A percentile compares a stretch with the other conserved stretches of the same genome.
These are phyloP conservation scores for Phaeophleospora eucalypticola DNA, from an alignment of 2,329 filamentous ascomycete genomes.

Conservation along the genomic window DNA sequence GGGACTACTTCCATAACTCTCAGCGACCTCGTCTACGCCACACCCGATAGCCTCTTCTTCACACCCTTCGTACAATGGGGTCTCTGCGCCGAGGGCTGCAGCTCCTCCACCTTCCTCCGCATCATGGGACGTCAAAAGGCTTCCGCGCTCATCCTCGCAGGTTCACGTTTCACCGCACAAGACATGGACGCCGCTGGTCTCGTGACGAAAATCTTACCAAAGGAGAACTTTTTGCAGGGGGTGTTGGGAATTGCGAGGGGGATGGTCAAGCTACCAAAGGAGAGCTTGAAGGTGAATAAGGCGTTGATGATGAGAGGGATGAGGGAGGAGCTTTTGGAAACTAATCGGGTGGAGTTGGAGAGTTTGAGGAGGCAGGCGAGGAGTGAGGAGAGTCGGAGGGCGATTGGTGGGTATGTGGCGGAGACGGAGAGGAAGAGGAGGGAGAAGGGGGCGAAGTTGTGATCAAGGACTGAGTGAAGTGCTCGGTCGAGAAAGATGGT, in stretches of 20 bases:
- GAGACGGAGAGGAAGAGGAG: constrained; percentile 24
- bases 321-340: constrained; percentile 19
- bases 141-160: constrained; percentile 19
- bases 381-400: constrained; percentile 18
- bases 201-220: constrained; percentile 17
- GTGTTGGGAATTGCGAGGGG: constrained; percentile 20
- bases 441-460: constrained; percentile 19
- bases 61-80: constrained; percentile 26
- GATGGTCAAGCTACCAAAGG: constrained; percentile 17
- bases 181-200: constrained; percentile 19
- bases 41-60: constrained; percentile 21
- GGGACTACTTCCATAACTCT: constrained; percentile 18
- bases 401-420: constrained; percentile 17
- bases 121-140: constrained; percentile 24
- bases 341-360: constrained; percentile 19
- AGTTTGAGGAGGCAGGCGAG: constrained; percentile 16
- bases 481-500: too few relatives aligned
- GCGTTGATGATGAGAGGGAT: constrained; percentile 16
- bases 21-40: constrained; percentile 22
- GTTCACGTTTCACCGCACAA: constrained; percentile 15
- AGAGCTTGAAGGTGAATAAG: constrained; percentile 20
- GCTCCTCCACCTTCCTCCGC: constrained; percentile 14
- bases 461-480: too few relatives aligned
- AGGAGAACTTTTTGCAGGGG: constrained; percentile 17
- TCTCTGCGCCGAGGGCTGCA: constrained; percentile 23